Base-by-base conservation (phyloP, 768 basidiomycete species). In the Boletus subparvulus region DNA sequence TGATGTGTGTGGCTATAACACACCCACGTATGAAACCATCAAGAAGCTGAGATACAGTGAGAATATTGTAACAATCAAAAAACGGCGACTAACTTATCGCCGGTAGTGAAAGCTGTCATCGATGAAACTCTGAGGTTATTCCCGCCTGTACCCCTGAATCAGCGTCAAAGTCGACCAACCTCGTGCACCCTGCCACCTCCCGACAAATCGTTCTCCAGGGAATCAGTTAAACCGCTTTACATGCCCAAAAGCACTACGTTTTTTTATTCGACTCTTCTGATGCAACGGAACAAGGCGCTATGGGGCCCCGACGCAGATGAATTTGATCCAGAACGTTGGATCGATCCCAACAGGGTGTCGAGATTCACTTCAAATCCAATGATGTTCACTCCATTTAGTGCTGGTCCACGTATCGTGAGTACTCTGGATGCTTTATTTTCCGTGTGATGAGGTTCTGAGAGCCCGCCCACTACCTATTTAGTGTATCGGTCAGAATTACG, bases 301-400 rank as follows among this genome's bases (percentile, higher is more conserved):
- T 93, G 90, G 91, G 91, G 91, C 3, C 63, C 75, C 0, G 87
- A 92, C 58, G 89, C 90, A 0, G 80, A 89, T 63, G 78, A 78
- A n/a, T 94, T 92, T 67, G 81, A 88, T 53, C 89, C 89, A 7
- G 85, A 89, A 33, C 78, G 91, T 40, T 94, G 91, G 91, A 72
- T 90, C 6, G 80, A 88, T 39, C 78, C 81, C 0, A 73, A 73
- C 32, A 76, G 82, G n/a, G 52, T 85, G 19, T 74, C 77, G 3
- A 74, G 65, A 53, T 81, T 80, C 60, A 79, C 78, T 19, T 70
- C 78, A 2, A 85, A 86, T 62, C 85, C 88, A 2, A 79, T 82
- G 57, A 88, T 89, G 77, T 91, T 80, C 69, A 77, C 81, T 17
- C 87, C 88, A 14, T 91, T 91, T 67, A 88, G 87, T 64, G 84